These are phyloP conservation scores for Apiospora koreana DNA, from an alignment of 2,329 filamentous ascomycete species.

Conservation along the genomic window DNA sequence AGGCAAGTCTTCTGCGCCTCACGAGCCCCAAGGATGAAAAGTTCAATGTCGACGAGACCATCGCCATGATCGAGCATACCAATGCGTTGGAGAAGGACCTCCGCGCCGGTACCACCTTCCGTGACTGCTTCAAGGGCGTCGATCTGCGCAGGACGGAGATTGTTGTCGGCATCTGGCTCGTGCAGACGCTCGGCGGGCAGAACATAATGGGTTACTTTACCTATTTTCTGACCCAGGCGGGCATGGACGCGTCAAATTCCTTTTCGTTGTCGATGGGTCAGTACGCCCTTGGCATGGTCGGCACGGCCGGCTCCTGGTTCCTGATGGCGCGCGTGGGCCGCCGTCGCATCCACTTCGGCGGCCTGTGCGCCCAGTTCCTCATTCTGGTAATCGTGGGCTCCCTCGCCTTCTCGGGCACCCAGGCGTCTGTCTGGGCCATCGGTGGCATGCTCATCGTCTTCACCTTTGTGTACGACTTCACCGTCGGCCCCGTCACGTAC, in stretches of 20 bases:
- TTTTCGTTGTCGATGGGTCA: slow-evolving; percentile 49
- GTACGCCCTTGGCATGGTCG: slow-evolving; percentile 51
- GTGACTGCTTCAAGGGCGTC: slow-evolving; percentile 53
- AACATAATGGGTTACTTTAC: slow-evolving; percentile 51
- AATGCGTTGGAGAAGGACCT: slow-evolving; percentile 48
- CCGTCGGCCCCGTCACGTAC: slow-evolving; percentile 56
- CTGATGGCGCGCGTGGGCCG: slow-evolving; percentile 51
- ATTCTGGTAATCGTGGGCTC: slow-evolving; percentile 43
- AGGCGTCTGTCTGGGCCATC: slow-evolving; percentile 42
- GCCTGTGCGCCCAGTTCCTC: slow-evolving; percentile 41
- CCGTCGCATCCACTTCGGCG: slow-evolving; percentile 49
- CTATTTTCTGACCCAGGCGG: slow-evolving; percentile 48
- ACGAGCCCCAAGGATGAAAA: slow-evolving; percentile 38
- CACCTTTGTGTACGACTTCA: slow-evolving; percentile 55
- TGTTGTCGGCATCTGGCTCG: slow-evolving; percentile 49
- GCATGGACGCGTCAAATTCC: slow-evolving; percentile 43
- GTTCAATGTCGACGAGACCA: slow-evolving; percentile 47
- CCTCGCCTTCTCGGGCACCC: slow-evolving; percentile 37
- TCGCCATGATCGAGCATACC: slow-evolving; percentile 57
- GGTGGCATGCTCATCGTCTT: slow-evolving; percentile 51
- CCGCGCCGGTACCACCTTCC: slow-evolving; percentile 45
- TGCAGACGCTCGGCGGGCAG: slow-evolving; percentile 49
- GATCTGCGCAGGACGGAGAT: slow-evolving; percentile 57
- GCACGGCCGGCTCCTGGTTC: slow-evolving; percentile 52
- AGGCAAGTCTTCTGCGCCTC: slow-evolving; percentile 42